phyloP scores from a whole-genome alignment of 768 basidiomycete species.

The Clitopilus hobsonii region DNA sequence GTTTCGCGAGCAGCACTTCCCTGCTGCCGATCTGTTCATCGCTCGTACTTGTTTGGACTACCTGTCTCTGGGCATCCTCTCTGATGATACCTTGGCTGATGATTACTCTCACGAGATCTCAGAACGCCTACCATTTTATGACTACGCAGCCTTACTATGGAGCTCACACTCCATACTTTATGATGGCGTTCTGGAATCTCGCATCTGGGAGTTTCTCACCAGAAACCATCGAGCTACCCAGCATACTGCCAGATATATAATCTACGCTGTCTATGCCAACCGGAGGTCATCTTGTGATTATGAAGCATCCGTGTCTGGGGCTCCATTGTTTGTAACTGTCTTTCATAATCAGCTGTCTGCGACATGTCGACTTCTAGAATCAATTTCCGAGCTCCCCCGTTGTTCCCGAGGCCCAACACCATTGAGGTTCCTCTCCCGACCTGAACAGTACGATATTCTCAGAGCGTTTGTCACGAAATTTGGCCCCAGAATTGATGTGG shows the following conservation, averaged over 20 bases:
- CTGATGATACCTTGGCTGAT: neutral
- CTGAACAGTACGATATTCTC: neutral
- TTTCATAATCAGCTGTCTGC: neutral
- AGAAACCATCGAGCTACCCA: neutral
- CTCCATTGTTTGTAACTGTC: neutral
- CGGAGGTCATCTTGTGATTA: too few relatives aligned
- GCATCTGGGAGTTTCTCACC: neutral
- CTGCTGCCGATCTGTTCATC: neutral
- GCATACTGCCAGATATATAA: neutral
- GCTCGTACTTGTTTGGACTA: neutral
- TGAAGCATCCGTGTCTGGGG: neutral
- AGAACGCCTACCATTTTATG: neutral
- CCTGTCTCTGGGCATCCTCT: neutral
- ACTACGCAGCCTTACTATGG: neutral
- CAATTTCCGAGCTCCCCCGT: neutral
- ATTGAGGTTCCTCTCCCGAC: neutral
- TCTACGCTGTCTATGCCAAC: neutral
- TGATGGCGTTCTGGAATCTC: neutral
- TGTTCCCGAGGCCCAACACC: neutral
- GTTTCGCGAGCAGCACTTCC: neutral
- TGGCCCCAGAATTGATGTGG: neutral
- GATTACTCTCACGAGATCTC: neutral
- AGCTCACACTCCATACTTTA: neutral
- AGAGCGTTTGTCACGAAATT: neutral
- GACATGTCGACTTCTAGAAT: neutral